Evolutionary conservation across 2,329 filamentous ascomycete species (phyloP).

Genomic region (Sporothrix pallida): DNA sequence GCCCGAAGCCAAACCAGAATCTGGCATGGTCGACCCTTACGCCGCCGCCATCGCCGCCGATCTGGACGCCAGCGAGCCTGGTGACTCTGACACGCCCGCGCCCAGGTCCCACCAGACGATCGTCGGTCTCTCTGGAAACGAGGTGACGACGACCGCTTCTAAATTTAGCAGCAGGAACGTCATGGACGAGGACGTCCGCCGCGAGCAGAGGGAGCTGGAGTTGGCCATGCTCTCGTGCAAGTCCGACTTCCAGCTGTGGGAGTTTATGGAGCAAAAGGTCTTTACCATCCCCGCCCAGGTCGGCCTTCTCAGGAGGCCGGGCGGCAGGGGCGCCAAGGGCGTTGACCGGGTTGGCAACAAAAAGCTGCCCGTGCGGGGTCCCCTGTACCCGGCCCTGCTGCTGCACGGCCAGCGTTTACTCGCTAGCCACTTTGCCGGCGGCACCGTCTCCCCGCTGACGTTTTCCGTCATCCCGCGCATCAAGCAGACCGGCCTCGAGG

Average conservation of each 20-base stretch:
- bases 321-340: slow-evolving; percentile 5
- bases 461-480: slow-evolving; percentile 69
- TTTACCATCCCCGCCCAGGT: slow-evolving; percentile 65
- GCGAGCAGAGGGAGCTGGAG: slow-evolving; percentile 49
- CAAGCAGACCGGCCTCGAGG: slow-evolving; percentile 70
- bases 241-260: slow-evolving; percentile 70
- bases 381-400: slow-evolving; percentile 68
- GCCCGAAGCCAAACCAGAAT: too few relatives aligned
- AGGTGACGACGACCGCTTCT: background rate
- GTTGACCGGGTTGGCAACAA: background rate
- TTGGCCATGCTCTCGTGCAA: slow-evolving; percentile 58
- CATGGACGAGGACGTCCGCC: background rate
- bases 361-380: slow-evolving; percentile 60
- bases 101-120: too few relatives aligned
- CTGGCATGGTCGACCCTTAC: too few relatives aligned
- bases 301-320: slow-evolving; percentile 43
- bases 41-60: too few relatives aligned
- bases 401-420: slow-evolving; percentile 62
- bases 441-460: slow-evolving; percentile 61
- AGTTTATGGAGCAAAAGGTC: slow-evolving; percentile 68
- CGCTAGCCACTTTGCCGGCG: slow-evolving; percentile 57
- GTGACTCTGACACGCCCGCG: too few relatives aligned
- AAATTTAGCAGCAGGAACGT: too few relatives aligned
- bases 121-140: background rate
- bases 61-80: too few relatives aligned